Evolutionary conservation across 73 alveolate species (phyloP).

Genomic region (Symbiodinium pilosum): DNA sequence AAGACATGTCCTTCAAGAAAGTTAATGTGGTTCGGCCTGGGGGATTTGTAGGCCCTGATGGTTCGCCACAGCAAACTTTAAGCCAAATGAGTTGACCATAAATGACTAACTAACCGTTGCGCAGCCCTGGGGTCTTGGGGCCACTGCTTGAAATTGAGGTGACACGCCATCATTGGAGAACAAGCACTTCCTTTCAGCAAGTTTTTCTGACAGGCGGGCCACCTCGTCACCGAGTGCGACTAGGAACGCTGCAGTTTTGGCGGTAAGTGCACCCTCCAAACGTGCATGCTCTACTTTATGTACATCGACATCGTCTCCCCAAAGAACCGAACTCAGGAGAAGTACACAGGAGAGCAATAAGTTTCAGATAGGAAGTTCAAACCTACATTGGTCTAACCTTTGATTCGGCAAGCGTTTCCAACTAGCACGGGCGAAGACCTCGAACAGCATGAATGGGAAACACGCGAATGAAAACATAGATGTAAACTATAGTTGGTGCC

Average conservation of each 20-base stretch:
- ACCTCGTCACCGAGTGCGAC: not conserved
- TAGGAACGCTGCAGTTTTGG: not conserved
- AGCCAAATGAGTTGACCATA: conserved; percentile 13
- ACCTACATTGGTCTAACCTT: not conserved
- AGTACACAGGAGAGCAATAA: not conserved
- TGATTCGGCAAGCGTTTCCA: no score
- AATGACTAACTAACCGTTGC: not conserved
- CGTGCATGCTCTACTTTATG: not conserved
- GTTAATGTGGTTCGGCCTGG: not conserved
- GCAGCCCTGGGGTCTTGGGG: not conserved
- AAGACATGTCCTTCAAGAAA: not conserved
- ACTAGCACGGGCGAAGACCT: no score
- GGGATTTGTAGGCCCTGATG: not conserved
- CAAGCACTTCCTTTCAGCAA: not conserved
- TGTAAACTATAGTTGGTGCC: no score
- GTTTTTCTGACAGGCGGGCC: not conserved
- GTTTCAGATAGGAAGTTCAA: not conserved
- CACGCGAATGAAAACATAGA: no score
- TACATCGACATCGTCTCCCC: not conserved
- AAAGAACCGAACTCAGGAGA: not conserved
- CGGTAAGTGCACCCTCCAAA: not conserved
- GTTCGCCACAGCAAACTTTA: not conserved
- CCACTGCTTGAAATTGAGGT: not conserved
- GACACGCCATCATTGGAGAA: no score
- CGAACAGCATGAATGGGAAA: no score